Conservation (phyloP, 805 yeast species). For the Candida coquimbonensis region DNA sequence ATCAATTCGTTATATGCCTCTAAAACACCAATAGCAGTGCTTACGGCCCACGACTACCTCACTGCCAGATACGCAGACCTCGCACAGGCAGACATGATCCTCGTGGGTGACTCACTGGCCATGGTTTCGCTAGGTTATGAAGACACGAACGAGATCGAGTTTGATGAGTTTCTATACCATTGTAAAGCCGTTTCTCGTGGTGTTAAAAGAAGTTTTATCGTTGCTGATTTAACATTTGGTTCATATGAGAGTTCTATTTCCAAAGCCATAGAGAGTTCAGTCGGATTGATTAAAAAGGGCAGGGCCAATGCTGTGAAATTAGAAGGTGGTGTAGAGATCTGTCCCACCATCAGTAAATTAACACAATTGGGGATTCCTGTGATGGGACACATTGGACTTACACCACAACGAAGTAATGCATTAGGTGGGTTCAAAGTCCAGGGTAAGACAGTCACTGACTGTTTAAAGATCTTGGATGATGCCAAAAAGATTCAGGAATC, state of each 20-base stretch:
- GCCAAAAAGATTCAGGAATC: constrained; percentile 64
- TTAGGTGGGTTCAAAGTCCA: constrained; percentile 88
- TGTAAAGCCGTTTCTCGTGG: constrained; percentile 75
- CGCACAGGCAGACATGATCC: constrained; percentile 59
- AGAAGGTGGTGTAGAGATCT: constrained; percentile 68
- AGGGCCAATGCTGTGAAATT: constrained; percentile 69
- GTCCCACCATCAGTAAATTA: constrained; percentile 47
- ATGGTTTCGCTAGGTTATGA: constrained; percentile 85
- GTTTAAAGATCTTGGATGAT: constrained; percentile 52
- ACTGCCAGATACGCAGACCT: constrained; percentile 64
- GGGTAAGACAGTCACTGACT: constrained; percentile 52
- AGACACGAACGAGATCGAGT: constrained; percentile 65
- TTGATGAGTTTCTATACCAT: constrained; percentile 76
- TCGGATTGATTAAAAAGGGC: constrained; percentile 45
- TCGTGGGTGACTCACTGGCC: constrained; percentile 90
- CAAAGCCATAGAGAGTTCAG: constrained; percentile 56
- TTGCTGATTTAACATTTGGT: constrained; percentile 90
- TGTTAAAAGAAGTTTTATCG: constrained; percentile 51
- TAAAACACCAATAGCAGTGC: constrained; percentile 38
- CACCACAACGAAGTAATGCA: constrained; percentile 79
- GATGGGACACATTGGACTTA: constrained; percentile 85
- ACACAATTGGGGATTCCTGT: constrained; percentile 76
- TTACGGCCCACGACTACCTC: constrained; percentile 88
- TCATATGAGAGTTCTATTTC: constrained; percentile 59
- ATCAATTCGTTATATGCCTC: constrained; percentile 28